Evolutionary conservation across 1,284 basidiomycete species (phyloP), one percentile per base, ranked within the genome.

Genomic region (Grifola frondosa): DNA sequence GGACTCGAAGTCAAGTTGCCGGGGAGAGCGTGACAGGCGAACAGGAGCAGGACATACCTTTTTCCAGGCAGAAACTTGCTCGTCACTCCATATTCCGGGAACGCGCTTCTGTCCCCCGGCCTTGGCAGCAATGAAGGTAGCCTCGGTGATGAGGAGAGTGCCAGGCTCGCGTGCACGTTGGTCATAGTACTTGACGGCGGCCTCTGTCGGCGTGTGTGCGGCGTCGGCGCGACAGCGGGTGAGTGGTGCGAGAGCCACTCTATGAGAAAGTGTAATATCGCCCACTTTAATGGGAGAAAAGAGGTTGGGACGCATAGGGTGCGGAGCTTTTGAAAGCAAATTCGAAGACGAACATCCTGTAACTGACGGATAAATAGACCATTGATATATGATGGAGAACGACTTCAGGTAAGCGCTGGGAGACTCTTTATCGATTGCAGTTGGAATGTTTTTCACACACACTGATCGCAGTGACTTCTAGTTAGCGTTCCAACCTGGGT

Each of bases 71-170:
- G 43, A 47, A 29, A 73, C 61, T 50, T 77, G 74, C 19, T 61
- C 66, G 4, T 61, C 50, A 22, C 35, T 68, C 62, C 63, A 75
- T 32, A 74, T 69, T 6, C 68, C 66, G 1, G 71, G 74, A 1
- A 60, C 58, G 37, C 68, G 51, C 3, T 42, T 21, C 19, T 56
- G 59, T 11, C 69, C 69, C 8, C 62, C 66, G 0, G 67, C 69
- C 24, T 62, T 56, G 12, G 58, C 41, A 16, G 60, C 59, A 34
- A 77, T 68, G 40, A 69, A 57, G 0, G 67, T 70, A 0, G 58
- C 71, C 51, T 78, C 76, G 4, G 70, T 64, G 37, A 78, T 72
- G 15, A 78, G 54, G 4, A 78, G 57, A 0, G 71, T 70, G 1
- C 75, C 75, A 0, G 69, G 65, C 1, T 48, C 50, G 23, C 56